Conservation (phyloP, 768 basidiomycete species). For the Leccinum truebloodii region DNA sequence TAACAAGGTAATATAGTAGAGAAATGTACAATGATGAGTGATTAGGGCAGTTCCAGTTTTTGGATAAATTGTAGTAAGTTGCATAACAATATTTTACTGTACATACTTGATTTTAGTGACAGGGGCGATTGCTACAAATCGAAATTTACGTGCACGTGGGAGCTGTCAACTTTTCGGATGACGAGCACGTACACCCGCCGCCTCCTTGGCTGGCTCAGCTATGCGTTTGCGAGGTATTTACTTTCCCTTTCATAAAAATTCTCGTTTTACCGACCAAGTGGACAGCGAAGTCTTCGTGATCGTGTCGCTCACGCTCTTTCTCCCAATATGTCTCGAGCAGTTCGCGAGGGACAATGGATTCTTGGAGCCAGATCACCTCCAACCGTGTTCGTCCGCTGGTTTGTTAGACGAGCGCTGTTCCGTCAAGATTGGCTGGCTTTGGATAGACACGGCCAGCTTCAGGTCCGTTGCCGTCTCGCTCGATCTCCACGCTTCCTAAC, state of each 20-base stretch:
- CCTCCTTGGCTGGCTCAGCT: constrained; percentile 78
- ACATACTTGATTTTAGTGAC: too few species aligned
- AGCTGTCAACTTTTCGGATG: neutral
- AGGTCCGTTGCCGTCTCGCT: constrained; percentile 50
- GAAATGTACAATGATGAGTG: too few species aligned
- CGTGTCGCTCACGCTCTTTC: constrained; percentile 77
- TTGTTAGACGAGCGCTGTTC: constrained; percentile 61
- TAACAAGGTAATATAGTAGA: too few species aligned
- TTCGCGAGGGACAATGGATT: constrained; percentile 89
- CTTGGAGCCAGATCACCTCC: constrained; percentile 63
- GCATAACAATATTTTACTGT: too few species aligned
- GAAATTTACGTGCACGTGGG: neutral
- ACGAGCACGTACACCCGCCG: constrained; percentile 24
- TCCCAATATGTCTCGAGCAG: constrained; percentile 84
- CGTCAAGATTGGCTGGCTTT: constrained; percentile 77
- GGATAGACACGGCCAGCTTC: constrained; percentile 92
- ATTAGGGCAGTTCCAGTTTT: too few species aligned
- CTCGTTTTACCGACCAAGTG: neutral
- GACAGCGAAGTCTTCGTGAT: constrained; percentile 78
- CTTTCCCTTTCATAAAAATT: neutral
- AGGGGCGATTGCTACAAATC: too few species aligned
- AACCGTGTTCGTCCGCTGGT: constrained; percentile 49
- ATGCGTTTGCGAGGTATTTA: constrained; percentile 41
- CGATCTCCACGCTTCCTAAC: neutral
- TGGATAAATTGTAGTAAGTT: too few species aligned